Evolutionary conservation across 257 asterid species (phyloP).

Genomic region (Scutellaria baicalensis): DNA sequence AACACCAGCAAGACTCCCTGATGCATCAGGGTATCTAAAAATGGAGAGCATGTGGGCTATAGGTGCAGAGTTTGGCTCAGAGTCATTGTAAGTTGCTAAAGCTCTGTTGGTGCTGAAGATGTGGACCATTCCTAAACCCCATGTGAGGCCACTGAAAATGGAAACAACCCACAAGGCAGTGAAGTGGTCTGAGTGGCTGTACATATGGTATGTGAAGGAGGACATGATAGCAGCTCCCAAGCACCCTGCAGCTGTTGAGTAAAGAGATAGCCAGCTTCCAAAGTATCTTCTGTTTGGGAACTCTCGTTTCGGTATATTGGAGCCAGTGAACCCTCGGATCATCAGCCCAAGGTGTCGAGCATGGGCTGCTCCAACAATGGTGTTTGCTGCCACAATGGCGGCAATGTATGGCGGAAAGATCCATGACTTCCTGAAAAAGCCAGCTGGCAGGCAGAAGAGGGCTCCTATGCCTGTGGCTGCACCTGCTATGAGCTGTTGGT

Average conservation of each 20-base stretch:
- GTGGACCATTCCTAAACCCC: slow-evolving; percentile 69
- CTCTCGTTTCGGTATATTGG: slow-evolving; percentile 30
- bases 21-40: slow-evolving; percentile 70
- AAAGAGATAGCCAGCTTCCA: slow-evolving; percentile 63
- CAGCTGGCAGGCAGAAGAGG: slow-evolving; percentile 85
- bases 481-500: slow-evolving; percentile 64
- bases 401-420: slow-evolving; percentile 77
- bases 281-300: slow-evolving; percentile 48
- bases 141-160: slow-evolving; percentile 75
- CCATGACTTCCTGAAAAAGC: slow-evolving; percentile 67
- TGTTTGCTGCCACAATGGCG: slow-evolving; percentile 57
- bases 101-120: slow-evolving; percentile 40
- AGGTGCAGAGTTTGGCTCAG: slow-evolving; percentile 16
- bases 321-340: slow-evolving; percentile 67
- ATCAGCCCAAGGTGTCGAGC: slow-evolving; percentile 73
- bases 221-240: slow-evolving; percentile 69
- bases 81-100: slow-evolving; percentile 6
- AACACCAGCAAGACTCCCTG: slow-evolving; percentile 74
- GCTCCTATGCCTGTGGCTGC: slow-evolving; percentile 74
- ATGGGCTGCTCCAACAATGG: slow-evolving; percentile 58
- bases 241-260: slow-evolving; percentile 72
- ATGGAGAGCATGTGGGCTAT: slow-evolving; percentile 48
- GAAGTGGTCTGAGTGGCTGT: slow-evolving; percentile 52
- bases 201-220: slow-evolving; percentile 65
- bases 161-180: slow-evolving; percentile 83